Conservation (phyloP, 202 grass and related monocot species). For the Cymbopogon flexuosus region DNA sequence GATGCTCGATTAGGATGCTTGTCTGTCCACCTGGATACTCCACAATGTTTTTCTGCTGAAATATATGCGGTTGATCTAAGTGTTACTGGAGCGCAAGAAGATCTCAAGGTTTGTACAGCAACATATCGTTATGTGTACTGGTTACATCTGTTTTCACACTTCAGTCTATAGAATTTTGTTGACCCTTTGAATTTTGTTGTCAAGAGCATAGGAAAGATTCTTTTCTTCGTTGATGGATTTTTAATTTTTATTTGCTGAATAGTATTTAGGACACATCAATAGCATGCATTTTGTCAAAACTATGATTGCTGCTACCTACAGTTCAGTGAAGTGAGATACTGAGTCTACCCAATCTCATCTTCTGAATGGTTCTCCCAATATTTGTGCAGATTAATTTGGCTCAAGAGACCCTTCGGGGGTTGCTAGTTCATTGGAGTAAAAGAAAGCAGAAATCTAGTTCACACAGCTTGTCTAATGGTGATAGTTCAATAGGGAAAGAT, state of each 20-base stretch:
- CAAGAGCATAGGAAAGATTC: neutral
- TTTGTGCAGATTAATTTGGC: slow-evolving; percentile 86
- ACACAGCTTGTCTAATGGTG: slow-evolving; percentile 56
- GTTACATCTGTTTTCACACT: slow-evolving; percentile 4
- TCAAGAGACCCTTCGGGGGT: slow-evolving; percentile 88
- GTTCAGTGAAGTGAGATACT: neutral
- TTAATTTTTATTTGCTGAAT: slow-evolving; percentile 6
- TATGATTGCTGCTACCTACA: slow-evolving; percentile 19
- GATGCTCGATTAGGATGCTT: slow-evolving; percentile 82
- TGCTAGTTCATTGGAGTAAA: slow-evolving; percentile 72
- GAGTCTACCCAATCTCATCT: neutral
- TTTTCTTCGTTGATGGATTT: slow-evolving; percentile 7
- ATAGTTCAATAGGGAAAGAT: slow-evolving; percentile 56
- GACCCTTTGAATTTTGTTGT: neutral
- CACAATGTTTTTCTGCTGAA: slow-evolving; percentile 95
- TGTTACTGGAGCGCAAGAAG: slow-evolving; percentile 69
- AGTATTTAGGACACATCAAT: neutral
- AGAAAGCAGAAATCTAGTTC: slow-evolving; percentile 55
- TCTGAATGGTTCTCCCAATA: slow-evolving; percentile 33
- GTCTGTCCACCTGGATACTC: slow-evolving; percentile 79
- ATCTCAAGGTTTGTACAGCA: slow-evolving; percentile 63
- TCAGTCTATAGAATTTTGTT: neutral
- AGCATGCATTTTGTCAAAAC: slow-evolving; percentile 13
- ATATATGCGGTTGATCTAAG: slow-evolving; percentile 91
- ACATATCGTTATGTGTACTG: neutral